These are phyloP conservation scores for Puccinia polysora DNA, from an alignment of 1,284 basidiomycete genomes.

Conservation along the genomic window DNA sequence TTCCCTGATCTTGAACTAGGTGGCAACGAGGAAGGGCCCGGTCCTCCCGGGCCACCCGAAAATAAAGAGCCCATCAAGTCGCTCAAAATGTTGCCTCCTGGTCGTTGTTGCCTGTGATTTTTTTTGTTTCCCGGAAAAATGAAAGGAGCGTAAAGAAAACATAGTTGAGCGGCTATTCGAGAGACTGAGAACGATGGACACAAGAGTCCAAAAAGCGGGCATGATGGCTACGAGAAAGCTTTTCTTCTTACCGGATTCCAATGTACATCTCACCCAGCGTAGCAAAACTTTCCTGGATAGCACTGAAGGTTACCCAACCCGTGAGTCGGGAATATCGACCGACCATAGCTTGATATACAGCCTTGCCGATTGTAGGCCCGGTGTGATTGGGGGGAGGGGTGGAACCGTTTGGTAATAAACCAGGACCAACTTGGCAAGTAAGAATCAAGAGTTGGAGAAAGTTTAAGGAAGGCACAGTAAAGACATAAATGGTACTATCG, in stretches of 20 bases:
- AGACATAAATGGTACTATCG: conserved; percentile 13
- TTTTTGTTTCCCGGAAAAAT: neutral
- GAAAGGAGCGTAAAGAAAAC: neutral
- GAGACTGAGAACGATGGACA: neutral
- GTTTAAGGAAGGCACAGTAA: conserved; percentile 21
- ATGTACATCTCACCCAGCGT: conserved; percentile 30
- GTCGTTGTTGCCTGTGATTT: conserved; percentile 18
- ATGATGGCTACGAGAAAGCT: neutral
- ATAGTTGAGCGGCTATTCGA: too few relatives aligned
- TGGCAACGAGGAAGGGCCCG: conserved; percentile 7
- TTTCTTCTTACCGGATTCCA: conserved; percentile 28
- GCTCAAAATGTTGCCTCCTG: conserved; percentile 21
- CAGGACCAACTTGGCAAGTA: conserved; percentile 37
- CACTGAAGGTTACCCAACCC: conserved; percentile 5
- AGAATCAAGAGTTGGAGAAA: conserved; percentile 36
- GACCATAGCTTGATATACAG: conserved; percentile 34
- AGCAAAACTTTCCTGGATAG: conserved; percentile 25
- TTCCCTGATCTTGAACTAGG: neutral
- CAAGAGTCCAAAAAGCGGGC: neutral
- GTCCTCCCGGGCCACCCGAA: conserved; percentile 8
- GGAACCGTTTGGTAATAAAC: conserved; percentile 18
- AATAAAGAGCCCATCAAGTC: conserved; percentile 39
- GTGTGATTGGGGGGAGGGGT: conserved; percentile 10
- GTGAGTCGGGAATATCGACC: conserved; percentile 28
- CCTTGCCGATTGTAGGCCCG: conserved; percentile 29